These are phyloP conservation scores for Coemansia sp. DNA, from an alignment of 192 early-diverging fungal species.

Conservation along the genomic window DNA sequence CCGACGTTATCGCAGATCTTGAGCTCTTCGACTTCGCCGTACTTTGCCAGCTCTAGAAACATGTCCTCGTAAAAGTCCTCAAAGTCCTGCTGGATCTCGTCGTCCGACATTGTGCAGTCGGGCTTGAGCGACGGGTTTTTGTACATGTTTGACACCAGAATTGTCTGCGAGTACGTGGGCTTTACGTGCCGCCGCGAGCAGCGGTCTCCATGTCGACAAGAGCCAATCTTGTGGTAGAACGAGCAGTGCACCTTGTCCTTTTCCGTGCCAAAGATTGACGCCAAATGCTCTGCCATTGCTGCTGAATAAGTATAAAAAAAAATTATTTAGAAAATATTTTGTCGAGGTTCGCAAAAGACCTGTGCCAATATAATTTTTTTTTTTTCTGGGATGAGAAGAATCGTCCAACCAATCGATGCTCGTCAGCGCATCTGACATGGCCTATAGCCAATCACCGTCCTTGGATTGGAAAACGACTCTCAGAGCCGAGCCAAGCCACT, in stretches of 20 bases:
- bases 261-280: slow-evolving; percentile 95
- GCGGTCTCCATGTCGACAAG: slow-evolving; percentile 96
- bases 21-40: slow-evolving; percentile 97
- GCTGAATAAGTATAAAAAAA: neutral
- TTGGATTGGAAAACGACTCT: neutral
- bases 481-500: neutral
- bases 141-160: slow-evolving; percentile 94
- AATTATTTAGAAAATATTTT: no score
- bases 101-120: slow-evolving; percentile 76
- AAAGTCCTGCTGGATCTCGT: slow-evolving; percentile 70
- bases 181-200: slow-evolving; percentile 98
- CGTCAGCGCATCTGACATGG: no score
- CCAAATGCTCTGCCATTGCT: slow-evolving; percentile 79
- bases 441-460: no score
- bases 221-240: slow-evolving; percentile 99
- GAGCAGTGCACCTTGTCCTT: slow-evolving; percentile 99
- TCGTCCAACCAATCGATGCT: no score
- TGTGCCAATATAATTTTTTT: no score
- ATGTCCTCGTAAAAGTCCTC: slow-evolving; percentile 97
- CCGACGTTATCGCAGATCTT: slow-evolving; percentile 98
- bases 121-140: slow-evolving; percentile 78
- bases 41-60: slow-evolving; percentile 94
- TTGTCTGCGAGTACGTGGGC: slow-evolving; percentile 94
- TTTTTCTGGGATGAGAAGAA: no score
- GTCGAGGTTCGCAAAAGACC: no score